Conservation (phyloP, 2,329 filamentous ascomycete species). For the Zasmidium cellare region DNA sequence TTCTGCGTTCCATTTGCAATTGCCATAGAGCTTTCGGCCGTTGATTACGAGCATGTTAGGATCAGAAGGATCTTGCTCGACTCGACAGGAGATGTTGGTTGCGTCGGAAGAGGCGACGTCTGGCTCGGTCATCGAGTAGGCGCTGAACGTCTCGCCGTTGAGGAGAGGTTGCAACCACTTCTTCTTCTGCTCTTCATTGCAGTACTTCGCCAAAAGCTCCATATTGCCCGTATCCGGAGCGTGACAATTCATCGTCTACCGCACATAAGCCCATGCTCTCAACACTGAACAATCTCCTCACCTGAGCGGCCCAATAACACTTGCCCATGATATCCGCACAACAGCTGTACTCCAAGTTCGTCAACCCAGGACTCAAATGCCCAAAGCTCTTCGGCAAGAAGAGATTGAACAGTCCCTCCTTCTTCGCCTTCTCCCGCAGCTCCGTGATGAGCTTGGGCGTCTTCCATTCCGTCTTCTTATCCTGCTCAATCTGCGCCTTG, state of each 20-base stretch:
- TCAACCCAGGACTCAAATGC: conserved; percentile 43
- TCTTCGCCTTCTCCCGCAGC: conserved; percentile 21
- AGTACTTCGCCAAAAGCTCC: conserved; percentile 52
- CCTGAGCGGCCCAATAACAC: conserved; percentile 48
- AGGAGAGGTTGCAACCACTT: conserved; percentile 50
- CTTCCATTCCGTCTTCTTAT: conserved; percentile 23
- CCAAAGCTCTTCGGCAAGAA: conserved; percentile 29
- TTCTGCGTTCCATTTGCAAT: conserved; percentile 84
- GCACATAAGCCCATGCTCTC: background rate
- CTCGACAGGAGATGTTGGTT: conserved; percentile 50
- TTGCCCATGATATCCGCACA: conserved; percentile 50
- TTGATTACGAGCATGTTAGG: conserved; percentile 88
- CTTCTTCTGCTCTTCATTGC: conserved; percentile 48
- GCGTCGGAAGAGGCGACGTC: conserved; percentile 50
- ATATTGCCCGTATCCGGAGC: conserved; percentile 53
- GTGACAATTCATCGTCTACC: conserved; percentile 30
- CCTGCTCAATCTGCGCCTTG: conserved; percentile 20
- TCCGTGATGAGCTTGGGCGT: conserved; percentile 22
- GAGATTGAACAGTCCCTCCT: conserved; percentile 24
- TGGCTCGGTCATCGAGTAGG: conserved; percentile 54
- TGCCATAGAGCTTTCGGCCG: conserved; percentile 98
- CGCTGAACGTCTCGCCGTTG: conserved; percentile 47
- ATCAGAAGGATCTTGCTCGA: conserved; percentile 72
- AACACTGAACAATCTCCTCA: conserved; percentile 11
- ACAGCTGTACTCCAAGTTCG: conserved; percentile 48